Conservation (phyloP, 148 eudicot genomes). For the Cornus kousa region DNA sequence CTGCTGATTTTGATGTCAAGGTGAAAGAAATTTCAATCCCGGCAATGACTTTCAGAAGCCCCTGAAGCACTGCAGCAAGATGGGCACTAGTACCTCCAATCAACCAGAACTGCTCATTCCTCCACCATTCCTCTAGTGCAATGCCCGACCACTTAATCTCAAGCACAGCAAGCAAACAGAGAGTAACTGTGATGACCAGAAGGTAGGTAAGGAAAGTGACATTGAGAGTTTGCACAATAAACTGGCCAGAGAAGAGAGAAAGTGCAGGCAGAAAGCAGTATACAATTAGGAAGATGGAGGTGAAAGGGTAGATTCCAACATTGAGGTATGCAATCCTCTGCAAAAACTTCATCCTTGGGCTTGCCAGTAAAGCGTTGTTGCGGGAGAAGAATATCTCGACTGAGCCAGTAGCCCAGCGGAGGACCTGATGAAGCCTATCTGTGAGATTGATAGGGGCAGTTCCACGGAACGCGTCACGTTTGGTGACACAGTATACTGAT, state of each 20-base stretch:
- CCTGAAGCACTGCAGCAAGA: conserved; percentile 87
- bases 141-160: conserved; percentile 93
- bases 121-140: conserved; percentile 87
- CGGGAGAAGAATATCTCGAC: conserved; percentile 93
- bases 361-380: conserved; percentile 83
- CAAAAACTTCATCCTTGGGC: conserved; percentile 76
- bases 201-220: conserved; percentile 84
- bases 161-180: conserved; percentile 63
- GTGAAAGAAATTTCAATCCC: conserved; percentile 91
- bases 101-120: conserved; percentile 93
- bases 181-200: conserved; percentile 59
- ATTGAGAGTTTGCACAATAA: conserved; percentile 75
- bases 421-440: conserved; percentile 89
- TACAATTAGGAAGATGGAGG: conserved; percentile 77
- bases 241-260: conserved; percentile 93
- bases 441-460: conserved; percentile 93
- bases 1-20: conserved; percentile 70
- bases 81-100: conserved; percentile 97
- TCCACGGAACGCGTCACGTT: conserved; percentile 89
- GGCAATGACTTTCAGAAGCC: conserved; percentile 75
- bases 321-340: conserved; percentile 88
- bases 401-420: conserved; percentile 95
- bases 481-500: conserved; percentile 80
- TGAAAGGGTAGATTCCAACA: conserved; percentile 90
- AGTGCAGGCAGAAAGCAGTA: conserved; percentile 92